These are phyloP conservation scores for Orbilia oligospora DNA, from an alignment of 2,329 filamentous ascomycete species.

Conservation along the genomic window DNA sequence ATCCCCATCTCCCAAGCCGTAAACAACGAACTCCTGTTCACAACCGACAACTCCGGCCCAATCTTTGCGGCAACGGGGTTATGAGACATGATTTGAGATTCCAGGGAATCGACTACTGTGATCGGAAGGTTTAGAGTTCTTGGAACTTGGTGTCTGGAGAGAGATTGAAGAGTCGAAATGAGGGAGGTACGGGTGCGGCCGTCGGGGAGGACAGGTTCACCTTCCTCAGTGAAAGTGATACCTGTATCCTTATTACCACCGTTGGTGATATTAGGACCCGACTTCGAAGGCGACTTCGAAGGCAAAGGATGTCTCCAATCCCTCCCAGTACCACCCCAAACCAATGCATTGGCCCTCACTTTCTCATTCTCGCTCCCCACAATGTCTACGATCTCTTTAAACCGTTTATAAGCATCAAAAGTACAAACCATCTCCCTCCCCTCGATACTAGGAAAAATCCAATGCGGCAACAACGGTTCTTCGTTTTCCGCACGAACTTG, in stretches of 20 bases:
- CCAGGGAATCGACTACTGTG: constrained; percentile 70
- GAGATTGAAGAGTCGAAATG: constrained; percentile 65
- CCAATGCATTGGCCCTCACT: constrained; percentile 72
- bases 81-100: constrained; percentile 69
- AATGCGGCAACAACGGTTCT: constrained; percentile 74
- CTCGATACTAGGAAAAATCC: constrained; percentile 75
- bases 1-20: constrained; percentile 77
- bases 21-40: constrained; percentile 79
- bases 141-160: constrained; percentile 68
- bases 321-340: constrained; percentile 70
- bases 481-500: constrained; percentile 77
- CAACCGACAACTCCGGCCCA: constrained; percentile 70
- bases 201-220: constrained; percentile 24
- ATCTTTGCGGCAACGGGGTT: constrained; percentile 68
- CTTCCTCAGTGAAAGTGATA: background rate
- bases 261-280: background rate
- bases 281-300: background rate
- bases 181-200: constrained; percentile 58
- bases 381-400: constrained; percentile 76
- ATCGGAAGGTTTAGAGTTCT: constrained; percentile 72
- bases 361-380: constrained; percentile 76
- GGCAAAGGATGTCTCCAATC: constrained; percentile 67
- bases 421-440: constrained; percentile 76
- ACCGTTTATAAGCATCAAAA: constrained; percentile 75
- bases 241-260: background rate